Evolutionary conservation across 371 early-diverging fungal species (phyloP).

Genomic region (Syncephalastrum sp.): DNA sequence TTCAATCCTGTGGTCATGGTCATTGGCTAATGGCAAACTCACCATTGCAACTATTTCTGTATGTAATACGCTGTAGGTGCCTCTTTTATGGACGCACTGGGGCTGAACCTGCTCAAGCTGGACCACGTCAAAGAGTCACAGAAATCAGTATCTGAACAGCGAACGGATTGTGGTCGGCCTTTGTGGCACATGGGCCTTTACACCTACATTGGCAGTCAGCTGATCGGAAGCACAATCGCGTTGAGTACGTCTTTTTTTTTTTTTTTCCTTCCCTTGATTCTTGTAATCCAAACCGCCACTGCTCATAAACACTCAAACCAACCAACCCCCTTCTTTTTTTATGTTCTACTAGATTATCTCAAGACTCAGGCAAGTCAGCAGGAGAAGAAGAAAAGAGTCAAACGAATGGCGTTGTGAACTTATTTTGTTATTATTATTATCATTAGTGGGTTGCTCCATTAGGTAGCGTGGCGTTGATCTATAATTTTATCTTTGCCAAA

Average conservation of each 20-base stretch:
- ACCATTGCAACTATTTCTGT: neutral
- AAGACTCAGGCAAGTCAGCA: constrained; percentile 55
- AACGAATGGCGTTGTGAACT: constrained; percentile 9
- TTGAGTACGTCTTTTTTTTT: constrained; percentile 52
- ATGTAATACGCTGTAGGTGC: constrained; percentile 28
- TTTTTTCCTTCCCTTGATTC: no score
- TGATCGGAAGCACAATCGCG: constrained; percentile 70
- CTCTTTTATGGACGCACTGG: constrained; percentile 70
- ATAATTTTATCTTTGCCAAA: constrained; percentile 72
- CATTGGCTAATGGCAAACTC: no score
- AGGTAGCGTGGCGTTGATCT: constrained; percentile 69
- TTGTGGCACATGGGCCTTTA: constrained; percentile 71
- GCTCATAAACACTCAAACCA: neutral
- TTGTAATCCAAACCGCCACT: constrained; percentile 1
- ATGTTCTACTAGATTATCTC: constrained; percentile 52
- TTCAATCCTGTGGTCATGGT: neutral
- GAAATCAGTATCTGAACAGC: constrained; percentile 38
- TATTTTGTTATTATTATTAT: neutral
- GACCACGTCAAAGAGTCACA: constrained; percentile 66
- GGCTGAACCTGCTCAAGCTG: constrained; percentile 63
- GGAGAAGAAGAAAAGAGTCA: constrained; percentile 2
- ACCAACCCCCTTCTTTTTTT: constrained; percentile 3
- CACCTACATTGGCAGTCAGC: constrained; percentile 62
- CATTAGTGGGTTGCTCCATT: constrained; percentile 68
- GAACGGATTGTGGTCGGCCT: constrained; percentile 65